A percentile compares a stretch with the other conserved stretches of the same genome.
phyloP scores from a whole-genome alignment of 257 asterid species.

The Leptodermis oblonga region DNA sequence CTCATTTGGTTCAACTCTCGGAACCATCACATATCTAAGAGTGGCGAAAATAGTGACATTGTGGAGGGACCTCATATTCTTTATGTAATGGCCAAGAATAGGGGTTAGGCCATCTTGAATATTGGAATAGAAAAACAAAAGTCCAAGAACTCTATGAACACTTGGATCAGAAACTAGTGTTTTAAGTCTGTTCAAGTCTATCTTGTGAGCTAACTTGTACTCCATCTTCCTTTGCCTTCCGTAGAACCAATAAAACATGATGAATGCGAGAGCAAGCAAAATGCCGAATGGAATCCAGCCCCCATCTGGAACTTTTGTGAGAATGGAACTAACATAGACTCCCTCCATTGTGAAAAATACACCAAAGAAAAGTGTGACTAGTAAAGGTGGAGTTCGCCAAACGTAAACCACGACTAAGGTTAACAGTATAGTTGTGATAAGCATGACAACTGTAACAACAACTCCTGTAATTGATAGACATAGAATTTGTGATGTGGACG shows the following conservation, averaged over 20 bases:
- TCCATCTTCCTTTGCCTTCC: constrained; percentile 32
- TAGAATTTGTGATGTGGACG: too few species aligned
- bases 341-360: constrained; percentile 30
- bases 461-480: constrained; percentile 25
- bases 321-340: constrained; percentile 28
- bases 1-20: constrained; percentile 26
- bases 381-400: constrained; percentile 27
- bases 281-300: constrained; percentile 41
- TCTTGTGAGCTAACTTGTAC: constrained; percentile 26
- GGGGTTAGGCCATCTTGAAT: constrained; percentile 36
- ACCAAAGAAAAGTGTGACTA: constrained; percentile 17
- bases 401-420: constrained; percentile 30
- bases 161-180: constrained; percentile 27
- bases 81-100: constrained; percentile 30
- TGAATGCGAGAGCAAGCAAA: constrained; percentile 22
- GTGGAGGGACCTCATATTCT: constrained; percentile 29
- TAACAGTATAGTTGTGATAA: constrained; percentile 29
- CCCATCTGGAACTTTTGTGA: constrained; percentile 32
- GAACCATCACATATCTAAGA: constrained; percentile 25
- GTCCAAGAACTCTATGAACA: constrained; percentile 32
- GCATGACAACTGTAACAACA: constrained; percentile 37
- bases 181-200: constrained; percentile 19
- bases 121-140: constrained; percentile 33
- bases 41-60: constrained; percentile 27
- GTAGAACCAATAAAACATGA: constrained; percentile 37